These are phyloP conservation scores for Gloeophyllum trabeum DNA, from an alignment of 768 basidiomycete genomes.

Conservation along the genomic window DNA sequence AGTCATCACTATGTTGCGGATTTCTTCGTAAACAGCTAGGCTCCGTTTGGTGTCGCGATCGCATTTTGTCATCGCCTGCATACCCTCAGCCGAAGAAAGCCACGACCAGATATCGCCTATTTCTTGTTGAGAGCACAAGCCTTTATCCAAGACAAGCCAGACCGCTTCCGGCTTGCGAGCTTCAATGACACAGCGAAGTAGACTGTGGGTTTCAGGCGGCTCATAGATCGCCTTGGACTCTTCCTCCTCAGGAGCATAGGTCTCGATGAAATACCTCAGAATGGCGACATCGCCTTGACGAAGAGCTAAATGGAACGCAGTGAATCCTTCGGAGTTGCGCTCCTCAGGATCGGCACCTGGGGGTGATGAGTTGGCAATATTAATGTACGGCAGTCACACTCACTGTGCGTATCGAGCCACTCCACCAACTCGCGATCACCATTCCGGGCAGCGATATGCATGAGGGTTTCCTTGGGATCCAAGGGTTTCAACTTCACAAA, in stretches of 20 bases:
- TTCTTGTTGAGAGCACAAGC: slow-evolving; percentile 36
- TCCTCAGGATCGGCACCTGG: slow-evolving; percentile 69
- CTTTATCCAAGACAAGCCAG: slow-evolving; percentile 50
- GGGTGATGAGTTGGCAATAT: slow-evolving; percentile 8
- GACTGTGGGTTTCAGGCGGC: slow-evolving; percentile 25
- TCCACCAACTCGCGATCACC: slow-evolving; percentile 47
- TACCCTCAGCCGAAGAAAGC: slow-evolving; percentile 26
- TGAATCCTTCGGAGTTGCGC: slow-evolving; percentile 41
- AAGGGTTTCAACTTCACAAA: slow-evolving; percentile 32
- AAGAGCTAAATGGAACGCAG: slow-evolving; percentile 59
- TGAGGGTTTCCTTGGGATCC: slow-evolving; percentile 56
- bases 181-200: slow-evolving; percentile 46
- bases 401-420: slow-evolving; percentile 69
- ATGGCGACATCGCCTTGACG: slow-evolving; percentile 38
- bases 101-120: slow-evolving; percentile 40
- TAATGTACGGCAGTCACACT: slow-evolving; percentile 12
- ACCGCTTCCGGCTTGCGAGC: slow-evolving; percentile 54
- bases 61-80: slow-evolving; percentile 11
- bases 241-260: slow-evolving; percentile 40
- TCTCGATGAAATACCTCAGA: slow-evolving; percentile 49
- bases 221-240: slow-evolving; percentile 42
- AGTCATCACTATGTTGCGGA: slow-evolving; percentile 6
- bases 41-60: not conserved
- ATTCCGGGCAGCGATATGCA: slow-evolving; percentile 51
- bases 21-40: slow-evolving; percentile 4